A percentile compares a stretch with the other conserved stretches of the same genome.
These are phyloP conservation scores for Leucaena leucocephala DNA, from an alignment of 306 rosid species.

Conservation along the genomic window DNA sequence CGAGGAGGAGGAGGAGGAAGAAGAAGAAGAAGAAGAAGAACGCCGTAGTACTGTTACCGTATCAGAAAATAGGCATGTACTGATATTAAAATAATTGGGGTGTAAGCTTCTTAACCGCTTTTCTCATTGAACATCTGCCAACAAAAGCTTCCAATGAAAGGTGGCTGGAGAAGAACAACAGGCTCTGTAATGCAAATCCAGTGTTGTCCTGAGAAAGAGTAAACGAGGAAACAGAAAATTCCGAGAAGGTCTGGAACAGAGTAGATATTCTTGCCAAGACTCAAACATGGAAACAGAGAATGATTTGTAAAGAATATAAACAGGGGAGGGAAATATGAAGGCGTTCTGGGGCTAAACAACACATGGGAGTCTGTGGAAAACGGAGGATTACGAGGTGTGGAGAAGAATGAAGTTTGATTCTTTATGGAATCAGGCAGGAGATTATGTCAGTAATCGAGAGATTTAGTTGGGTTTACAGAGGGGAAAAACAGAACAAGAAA, in stretches of 20 bases:
- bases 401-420: neutral
- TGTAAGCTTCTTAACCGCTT: neutral
- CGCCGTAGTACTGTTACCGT: neutral
- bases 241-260: neutral
- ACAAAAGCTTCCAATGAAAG: conserved; percentile 14
- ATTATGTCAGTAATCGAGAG: conserved; percentile 54
- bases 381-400: neutral
- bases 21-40: conserved; percentile 6
- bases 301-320: neutral
- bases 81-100: neutral
- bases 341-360: neutral
- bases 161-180: neutral
- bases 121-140: conserved; percentile 1
- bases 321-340: neutral
- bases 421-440: conserved; percentile 8
- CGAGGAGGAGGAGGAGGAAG: neutral
- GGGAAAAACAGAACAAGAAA: conserved; percentile 23
- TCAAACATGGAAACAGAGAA: neutral
- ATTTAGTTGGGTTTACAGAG: conserved; percentile 45
- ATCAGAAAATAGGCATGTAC: neutral
- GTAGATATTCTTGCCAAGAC: neutral
- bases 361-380: neutral
- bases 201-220: neutral
- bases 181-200: neutral
- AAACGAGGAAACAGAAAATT: neutral